These are phyloP conservation scores for Nyssa sinensis DNA, from an alignment of 148 eudicot species.

Conservation along the genomic window DNA sequence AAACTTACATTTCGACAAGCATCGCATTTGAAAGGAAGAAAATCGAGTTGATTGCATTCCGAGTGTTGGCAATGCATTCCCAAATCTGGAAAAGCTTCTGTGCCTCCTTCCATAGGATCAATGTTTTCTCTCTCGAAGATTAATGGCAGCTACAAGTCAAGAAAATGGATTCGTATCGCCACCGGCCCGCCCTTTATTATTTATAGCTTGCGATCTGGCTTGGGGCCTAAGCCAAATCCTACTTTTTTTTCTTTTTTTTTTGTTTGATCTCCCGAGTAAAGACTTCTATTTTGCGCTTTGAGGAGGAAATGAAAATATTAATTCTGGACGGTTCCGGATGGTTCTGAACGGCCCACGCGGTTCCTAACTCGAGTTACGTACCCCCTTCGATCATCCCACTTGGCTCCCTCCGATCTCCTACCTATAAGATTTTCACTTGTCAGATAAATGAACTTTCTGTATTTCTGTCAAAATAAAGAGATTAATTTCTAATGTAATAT, in stretches of 20 bases:
- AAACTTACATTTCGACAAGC: slow-evolving; percentile 61
- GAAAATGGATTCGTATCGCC: background rate
- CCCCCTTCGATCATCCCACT: no score
- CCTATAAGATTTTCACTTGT: no score
- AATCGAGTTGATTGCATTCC: slow-evolving; percentile 79
- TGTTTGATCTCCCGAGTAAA: no score
- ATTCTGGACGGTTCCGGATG: no score
- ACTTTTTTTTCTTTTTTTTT: background rate
- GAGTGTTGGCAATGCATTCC: slow-evolving; percentile 71
- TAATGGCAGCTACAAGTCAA: background rate
- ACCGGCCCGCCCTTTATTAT: background rate
- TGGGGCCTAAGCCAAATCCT: slow-evolving; percentile 32
- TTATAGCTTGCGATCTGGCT: slow-evolving; percentile 21
- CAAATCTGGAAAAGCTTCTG: slow-evolving; percentile 77
- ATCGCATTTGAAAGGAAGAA: slow-evolving; percentile 80
- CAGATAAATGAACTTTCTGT: no score
- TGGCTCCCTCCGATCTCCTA: no score
- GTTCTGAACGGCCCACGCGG: no score
- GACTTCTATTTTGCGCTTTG: no score
- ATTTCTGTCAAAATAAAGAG: no score
- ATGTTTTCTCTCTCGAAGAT: background rate
- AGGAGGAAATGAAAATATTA: no score
- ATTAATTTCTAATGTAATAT: no score
- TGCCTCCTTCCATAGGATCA: slow-evolving; percentile 53
- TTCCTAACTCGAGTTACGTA: no score